Percentiles rank a stretch among this genome's conserved stretches.
phyloP scores from a whole-genome alignment of 371 early-diverging fungal species.

The Mortierella sp. region DNA sequence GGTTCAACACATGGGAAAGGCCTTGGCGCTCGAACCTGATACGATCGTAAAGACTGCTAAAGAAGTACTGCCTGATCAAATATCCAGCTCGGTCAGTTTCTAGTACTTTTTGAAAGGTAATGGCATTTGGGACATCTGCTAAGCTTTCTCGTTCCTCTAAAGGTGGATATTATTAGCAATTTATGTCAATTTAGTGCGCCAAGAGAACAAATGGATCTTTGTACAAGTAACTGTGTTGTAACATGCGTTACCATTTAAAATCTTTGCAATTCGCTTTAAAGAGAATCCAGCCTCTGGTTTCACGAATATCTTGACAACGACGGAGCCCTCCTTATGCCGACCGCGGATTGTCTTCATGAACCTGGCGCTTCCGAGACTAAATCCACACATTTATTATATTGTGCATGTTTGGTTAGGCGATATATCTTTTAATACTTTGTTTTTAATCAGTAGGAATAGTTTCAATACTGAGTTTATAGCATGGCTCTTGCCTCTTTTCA shows the following conservation, averaged over 20 bases:
- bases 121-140: slow-evolving; percentile 78
- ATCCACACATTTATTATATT: slow-evolving; percentile 1
- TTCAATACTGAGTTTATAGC: background rate
- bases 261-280: slow-evolving; percentile 67
- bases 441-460: background rate
- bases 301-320: slow-evolving; percentile 93
- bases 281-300: slow-evolving; percentile 83
- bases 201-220: background rate
- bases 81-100: slow-evolving; percentile 94
- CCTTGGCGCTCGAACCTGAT: slow-evolving; percentile 73
- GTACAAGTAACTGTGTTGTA: background rate
- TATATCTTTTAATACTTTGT: background rate
- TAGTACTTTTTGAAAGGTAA: slow-evolving; percentile 82
- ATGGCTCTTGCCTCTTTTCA: slow-evolving; percentile 71
- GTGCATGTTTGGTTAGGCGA: background rate
- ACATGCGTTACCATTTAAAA: slow-evolving; percentile 65
- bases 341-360: slow-evolving; percentile 95
- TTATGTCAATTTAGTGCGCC: background rate
- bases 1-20: background rate
- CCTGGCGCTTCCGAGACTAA: slow-evolving; percentile 88
- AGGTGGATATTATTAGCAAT: background rate
- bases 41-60: slow-evolving; percentile 93
- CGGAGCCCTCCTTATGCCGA: slow-evolving; percentile 78
- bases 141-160: slow-evolving; percentile 78
- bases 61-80: slow-evolving; percentile 87